A percentile compares a stretch with the other conserved stretches of the same genome.
phyloP scores from a whole-genome alignment of 2,329 filamentous ascomycete genomes.

The Xylaria sp. region DNA sequence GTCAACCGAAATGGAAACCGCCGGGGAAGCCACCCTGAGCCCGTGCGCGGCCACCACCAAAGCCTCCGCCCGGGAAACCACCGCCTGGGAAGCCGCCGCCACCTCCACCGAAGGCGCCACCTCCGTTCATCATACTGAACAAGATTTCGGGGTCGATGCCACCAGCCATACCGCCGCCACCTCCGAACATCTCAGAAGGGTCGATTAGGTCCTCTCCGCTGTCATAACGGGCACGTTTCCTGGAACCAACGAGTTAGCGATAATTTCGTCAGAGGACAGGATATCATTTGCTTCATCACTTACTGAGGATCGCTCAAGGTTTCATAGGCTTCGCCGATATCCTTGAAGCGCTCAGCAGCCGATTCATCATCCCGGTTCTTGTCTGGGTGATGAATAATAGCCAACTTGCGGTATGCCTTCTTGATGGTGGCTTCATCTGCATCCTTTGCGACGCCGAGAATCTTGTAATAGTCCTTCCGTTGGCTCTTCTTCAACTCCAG shows the following conservation, averaged over 20 bases:
- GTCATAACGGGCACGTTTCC: constrained; percentile 89
- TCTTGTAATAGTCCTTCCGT: constrained; percentile 99
- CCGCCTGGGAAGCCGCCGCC: constrained; percentile 50
- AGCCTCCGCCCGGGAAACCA: constrained; percentile 51
- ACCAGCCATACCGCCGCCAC: constrained; percentile 56
- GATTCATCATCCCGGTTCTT: constrained; percentile 90
- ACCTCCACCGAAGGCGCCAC: constrained; percentile 60
- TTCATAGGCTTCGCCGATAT: constrained; percentile 96
- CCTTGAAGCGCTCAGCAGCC: constrained; percentile 94
- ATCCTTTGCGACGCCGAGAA: constrained; percentile 85
- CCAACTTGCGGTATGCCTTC: constrained; percentile 94
- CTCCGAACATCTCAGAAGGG: constrained; percentile 82
- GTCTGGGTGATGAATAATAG: constrained; percentile 93
- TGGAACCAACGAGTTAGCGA: constrained; percentile 50
- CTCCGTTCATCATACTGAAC: constrained; percentile 81
- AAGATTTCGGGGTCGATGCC: constrained; percentile 79
- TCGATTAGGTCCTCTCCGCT: constrained; percentile 91
- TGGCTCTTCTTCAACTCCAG: constrained; percentile 97
- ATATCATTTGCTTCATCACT: constrained; percentile 45
- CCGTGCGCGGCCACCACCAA: constrained; percentile 53
- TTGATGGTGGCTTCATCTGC: constrained; percentile 87
- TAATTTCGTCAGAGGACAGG: constrained; percentile 8
- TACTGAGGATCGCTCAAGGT: constrained; percentile 92
- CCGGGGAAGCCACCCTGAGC: constrained; percentile 52
- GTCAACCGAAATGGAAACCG: constrained; percentile 65